Conservation (phyloP, 306 rosid genomes). For the Gastrolobium villosum region DNA sequence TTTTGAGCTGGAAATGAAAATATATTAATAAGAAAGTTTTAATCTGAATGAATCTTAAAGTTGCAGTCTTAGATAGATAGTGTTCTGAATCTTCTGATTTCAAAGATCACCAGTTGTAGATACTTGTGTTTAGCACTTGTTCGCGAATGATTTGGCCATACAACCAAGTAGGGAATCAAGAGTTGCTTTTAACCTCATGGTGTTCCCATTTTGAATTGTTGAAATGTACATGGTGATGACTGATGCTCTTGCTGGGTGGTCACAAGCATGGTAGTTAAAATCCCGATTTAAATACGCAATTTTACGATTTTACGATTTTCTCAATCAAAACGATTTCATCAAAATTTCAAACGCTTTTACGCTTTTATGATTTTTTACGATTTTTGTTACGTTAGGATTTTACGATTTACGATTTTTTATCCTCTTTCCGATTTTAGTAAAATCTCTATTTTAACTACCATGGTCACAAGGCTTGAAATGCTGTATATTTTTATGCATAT, state of each 20-base stretch:
- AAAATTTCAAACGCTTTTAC: no score
- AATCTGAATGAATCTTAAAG: conserved; percentile 3
- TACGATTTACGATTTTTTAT: no score
- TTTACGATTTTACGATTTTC: no score
- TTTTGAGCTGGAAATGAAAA: conserved; percentile 5
- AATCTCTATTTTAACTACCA: no score
- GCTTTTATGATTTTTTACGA: no score
- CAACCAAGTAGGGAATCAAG: not conserved
- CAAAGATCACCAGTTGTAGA: not conserved
- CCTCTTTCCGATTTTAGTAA: no score
- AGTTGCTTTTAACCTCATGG: not conserved
- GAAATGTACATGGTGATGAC: conserved; percentile 12
- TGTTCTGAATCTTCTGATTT: not conserved
- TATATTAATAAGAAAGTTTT: not conserved
- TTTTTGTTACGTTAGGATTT: no score
- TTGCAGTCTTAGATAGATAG: not conserved
- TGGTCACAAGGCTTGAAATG: not conserved
- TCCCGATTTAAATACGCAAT: no score
- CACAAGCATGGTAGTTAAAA: no score
- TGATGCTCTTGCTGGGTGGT: conserved; percentile 22
- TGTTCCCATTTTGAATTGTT: not conserved
- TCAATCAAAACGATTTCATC: no score
- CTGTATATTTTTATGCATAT: not conserved
- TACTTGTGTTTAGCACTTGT: not conserved
- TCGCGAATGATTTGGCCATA: not conserved